phyloP scores from a whole-genome alignment of 2,329 filamentous ascomycete species.

The Aureobasidium sp. region DNA sequence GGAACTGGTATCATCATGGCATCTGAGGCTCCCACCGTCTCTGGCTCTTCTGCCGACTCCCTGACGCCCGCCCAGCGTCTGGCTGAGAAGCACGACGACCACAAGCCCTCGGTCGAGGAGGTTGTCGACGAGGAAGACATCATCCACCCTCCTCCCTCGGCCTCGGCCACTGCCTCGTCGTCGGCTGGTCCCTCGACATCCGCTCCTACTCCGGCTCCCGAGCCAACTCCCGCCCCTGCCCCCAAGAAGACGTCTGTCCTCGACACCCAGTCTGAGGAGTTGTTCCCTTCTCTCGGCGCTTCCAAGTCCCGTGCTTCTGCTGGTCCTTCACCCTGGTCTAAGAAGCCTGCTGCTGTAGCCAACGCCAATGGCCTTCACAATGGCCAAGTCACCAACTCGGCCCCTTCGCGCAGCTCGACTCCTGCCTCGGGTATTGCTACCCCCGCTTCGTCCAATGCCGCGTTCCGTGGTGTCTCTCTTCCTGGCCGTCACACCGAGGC shows the following conservation, averaged over 20 bases:
- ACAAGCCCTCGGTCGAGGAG: slow-evolving; percentile 68
- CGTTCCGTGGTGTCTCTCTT: slow-evolving; percentile 53
- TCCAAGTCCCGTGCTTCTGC: slow-evolving; percentile 57
- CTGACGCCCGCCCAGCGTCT: slow-evolving; percentile 48
- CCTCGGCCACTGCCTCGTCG: slow-evolving; percentile 30
- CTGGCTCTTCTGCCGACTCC: slow-evolving; percentile 23
- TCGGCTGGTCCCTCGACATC: slow-evolving; percentile 44
- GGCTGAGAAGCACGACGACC: slow-evolving; percentile 49
- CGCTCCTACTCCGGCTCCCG: slow-evolving; percentile 27
- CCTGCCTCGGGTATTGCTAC: slow-evolving; percentile 52
- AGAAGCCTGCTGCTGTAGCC: slow-evolving; percentile 48
- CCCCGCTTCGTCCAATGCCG: slow-evolving; percentile 41
- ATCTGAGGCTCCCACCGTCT: slow-evolving; percentile 18
- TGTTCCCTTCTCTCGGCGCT: slow-evolving; percentile 85
- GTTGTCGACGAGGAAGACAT: slow-evolving; percentile 71
- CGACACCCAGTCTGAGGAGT: slow-evolving; percentile 81
- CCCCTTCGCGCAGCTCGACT: slow-evolving; percentile 53
- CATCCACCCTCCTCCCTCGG: slow-evolving; percentile 48
- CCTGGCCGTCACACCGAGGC: slow-evolving; percentile 77
- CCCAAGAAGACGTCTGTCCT: slow-evolving; percentile 36
- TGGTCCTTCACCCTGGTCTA: slow-evolving; percentile 71
- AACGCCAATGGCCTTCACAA: slow-evolving; percentile 49
- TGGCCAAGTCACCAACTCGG: slow-evolving; percentile 45
- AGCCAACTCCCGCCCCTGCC: neutral
- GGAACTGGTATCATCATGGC: slow-evolving; percentile 16